Evolutionary conservation across 805 yeast species (phyloP).

Genomic region (Starmerella gropengiesseri): DNA sequence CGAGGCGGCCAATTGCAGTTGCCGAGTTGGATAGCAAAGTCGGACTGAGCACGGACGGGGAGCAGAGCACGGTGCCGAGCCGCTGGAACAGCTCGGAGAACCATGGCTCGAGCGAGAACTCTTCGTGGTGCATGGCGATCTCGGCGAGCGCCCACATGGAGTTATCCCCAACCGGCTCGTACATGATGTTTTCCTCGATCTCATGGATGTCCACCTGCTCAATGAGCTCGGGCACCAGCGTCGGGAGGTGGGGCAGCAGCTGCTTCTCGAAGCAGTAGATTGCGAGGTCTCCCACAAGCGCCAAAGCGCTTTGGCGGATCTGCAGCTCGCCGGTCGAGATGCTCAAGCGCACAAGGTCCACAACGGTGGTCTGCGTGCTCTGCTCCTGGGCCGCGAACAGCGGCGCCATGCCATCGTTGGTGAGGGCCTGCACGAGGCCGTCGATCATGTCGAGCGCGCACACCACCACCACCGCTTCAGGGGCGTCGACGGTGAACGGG

Average conservation of each 20-base stretch:
- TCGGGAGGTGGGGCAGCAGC: slow-evolving; percentile 27
- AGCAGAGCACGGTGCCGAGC: slow-evolving; percentile 50
- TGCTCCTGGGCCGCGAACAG: slow-evolving; percentile 19
- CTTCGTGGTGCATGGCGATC: slow-evolving; percentile 47
- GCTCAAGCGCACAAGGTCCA: slow-evolving; percentile 38
- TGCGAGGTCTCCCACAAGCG: slow-evolving; percentile 81
- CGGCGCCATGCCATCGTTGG: slow-evolving; percentile 15
- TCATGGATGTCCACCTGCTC: slow-evolving; percentile 37
- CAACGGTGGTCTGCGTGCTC: slow-evolving; percentile 41
- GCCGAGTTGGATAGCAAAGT: slow-evolving; percentile 73
- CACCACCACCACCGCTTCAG: slow-evolving; percentile 83
- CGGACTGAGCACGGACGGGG: slow-evolving; percentile 40
- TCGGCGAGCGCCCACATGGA: slow-evolving; percentile 94
- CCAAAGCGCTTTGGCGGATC: slow-evolving; percentile 88
- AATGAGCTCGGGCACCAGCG: slow-evolving; percentile 38
- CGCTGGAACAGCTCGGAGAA: slow-evolving; percentile 43
- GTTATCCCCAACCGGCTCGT: slow-evolving; percentile 69
- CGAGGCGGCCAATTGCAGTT: slow-evolving; percentile 79
- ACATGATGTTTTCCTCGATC: slow-evolving; percentile 38
- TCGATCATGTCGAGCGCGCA: slow-evolving; percentile 84
- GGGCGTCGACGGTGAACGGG: slow-evolving; percentile 44
- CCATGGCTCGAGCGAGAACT: slow-evolving; percentile 37
- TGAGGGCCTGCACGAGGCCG: slow-evolving; percentile 82
- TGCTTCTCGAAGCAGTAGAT: slow-evolving; percentile 41
- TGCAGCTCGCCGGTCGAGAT: slow-evolving; percentile 60